Percentiles rank a stretch among this genome's conserved stretches.
Conservation (phyloP, 2,329 filamentous ascomycete genomes). For the Colletotrichum horii region DNA sequence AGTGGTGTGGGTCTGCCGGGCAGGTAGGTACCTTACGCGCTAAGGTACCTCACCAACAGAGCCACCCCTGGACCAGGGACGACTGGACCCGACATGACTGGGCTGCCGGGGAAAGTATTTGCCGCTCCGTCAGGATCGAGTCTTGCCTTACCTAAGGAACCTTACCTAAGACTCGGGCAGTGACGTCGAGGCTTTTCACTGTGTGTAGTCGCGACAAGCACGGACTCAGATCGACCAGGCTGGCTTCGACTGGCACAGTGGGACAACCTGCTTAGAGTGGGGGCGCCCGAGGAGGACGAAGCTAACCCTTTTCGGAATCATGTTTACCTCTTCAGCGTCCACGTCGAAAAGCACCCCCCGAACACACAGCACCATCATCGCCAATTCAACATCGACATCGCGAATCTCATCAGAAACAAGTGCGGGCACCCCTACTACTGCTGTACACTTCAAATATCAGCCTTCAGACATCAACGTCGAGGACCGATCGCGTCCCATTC, state of each 20-base stretch:
- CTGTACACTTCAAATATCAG: not conserved
- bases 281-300: not conserved
- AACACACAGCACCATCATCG: constrained; percentile 6
- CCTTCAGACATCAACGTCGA: not conserved
- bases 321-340: constrained; percentile 31
- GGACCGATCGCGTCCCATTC: not conserved
- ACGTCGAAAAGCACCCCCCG: not conserved
- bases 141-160: not conserved
- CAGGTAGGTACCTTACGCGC: not conserved
- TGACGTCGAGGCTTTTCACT: not conserved
- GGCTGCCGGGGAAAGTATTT: not conserved
- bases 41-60: not conserved
- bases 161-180: not conserved
- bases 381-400: not conserved
- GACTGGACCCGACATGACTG: not conserved
- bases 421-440: not conserved
- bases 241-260: not conserved
- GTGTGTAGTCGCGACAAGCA: not conserved
- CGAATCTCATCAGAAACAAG: not conserved
- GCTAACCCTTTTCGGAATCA: constrained; percentile 28
- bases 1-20: not conserved
- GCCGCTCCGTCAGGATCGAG: not conserved
- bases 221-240: not conserved
- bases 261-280: not conserved
- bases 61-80: not conserved